A percentile compares a stretch with the other conserved stretches of the same genome.
phyloP scores from a whole-genome alignment of 164 flowering plant genomes.

The Vitis labrusca region DNA sequence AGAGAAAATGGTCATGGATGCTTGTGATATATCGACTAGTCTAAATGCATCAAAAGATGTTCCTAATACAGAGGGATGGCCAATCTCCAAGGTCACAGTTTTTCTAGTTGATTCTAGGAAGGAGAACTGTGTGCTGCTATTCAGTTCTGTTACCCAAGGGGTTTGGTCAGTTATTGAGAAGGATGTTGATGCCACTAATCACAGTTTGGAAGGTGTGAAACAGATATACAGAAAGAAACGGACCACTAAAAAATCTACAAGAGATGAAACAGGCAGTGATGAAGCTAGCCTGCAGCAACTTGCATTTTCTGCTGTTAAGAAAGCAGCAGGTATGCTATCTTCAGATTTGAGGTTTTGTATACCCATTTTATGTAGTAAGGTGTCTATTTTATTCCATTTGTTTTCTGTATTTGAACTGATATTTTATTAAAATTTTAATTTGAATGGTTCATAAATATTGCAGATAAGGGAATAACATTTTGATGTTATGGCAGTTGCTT shows the following conservation, averaged over 20 bases:
- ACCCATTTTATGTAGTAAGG: too few relatives aligned
- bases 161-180: slow-evolving; percentile 82
- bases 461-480: too few relatives aligned
- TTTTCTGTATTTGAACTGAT: too few relatives aligned
- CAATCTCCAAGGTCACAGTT: slow-evolving; percentile 62
- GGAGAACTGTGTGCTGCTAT: slow-evolving; percentile 61
- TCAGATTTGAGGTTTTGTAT: background rate
- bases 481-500: too few relatives aligned
- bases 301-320: slow-evolving; percentile 67
- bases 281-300: slow-evolving; percentile 36
- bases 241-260: slow-evolving; percentile 19
- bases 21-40: slow-evolving; percentile 53
- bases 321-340: slow-evolving; percentile 49
- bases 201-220: slow-evolving; percentile 19
- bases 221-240: slow-evolving; percentile 28
- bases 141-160: slow-evolving; percentile 50
- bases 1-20: slow-evolving; percentile 67
- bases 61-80: slow-evolving; percentile 57
- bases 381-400: too few relatives aligned
- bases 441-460: too few relatives aligned
- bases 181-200: slow-evolving; percentile 22
- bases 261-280: slow-evolving; percentile 20
- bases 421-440: too few relatives aligned
- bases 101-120: slow-evolving; percentile 56
- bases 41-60: slow-evolving; percentile 52